Evolutionary conservation across 805 yeast species (phyloP).

Genomic region (Wickerhamiella australiensis): DNA sequence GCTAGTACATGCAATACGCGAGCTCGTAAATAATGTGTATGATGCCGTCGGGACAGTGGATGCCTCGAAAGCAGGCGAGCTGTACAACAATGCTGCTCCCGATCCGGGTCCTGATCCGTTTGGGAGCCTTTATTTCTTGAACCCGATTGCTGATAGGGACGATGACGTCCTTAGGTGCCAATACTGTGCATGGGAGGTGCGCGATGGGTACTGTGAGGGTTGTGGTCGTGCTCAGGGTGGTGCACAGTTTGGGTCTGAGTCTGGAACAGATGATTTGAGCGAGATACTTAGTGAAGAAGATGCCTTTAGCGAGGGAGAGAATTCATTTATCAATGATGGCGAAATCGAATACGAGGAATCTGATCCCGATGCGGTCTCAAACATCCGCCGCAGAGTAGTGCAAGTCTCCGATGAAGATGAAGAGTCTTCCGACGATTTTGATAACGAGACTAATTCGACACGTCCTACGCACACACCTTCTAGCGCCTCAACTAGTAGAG

Average conservation of each 20-base stretch:
- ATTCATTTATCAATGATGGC: conserved; percentile 10
- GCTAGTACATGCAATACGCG: conserved; percentile 17
- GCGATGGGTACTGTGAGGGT: conserved; percentile 42
- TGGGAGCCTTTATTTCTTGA: conserved; percentile 26
- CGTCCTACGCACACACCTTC: not conserved
- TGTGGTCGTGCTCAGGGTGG: conserved; percentile 34
- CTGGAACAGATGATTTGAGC: conserved; percentile 13
- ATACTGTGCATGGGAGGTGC: conserved; percentile 59
- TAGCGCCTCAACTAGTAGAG: not conserved
- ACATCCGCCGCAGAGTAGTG: not conserved
- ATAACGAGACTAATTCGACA: not conserved
- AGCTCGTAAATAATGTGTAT: conserved; percentile 2
- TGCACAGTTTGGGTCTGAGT: conserved; percentile 6
- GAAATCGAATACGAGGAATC: conserved; percentile 9
- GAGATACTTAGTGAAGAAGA: conserved; percentile 10
- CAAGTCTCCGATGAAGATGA: not conserved
- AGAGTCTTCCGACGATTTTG: not conserved
- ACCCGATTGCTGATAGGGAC: conserved; percentile 39
- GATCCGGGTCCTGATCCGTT: conserved; percentile 38
- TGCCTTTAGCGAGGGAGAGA: conserved; percentile 7
- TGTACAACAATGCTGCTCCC: not conserved
- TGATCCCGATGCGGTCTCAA: conserved; percentile 6
- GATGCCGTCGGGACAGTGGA: conserved; percentile 10
- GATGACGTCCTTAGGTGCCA: conserved; percentile 61
- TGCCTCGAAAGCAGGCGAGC: conserved; percentile 12